Conservation (phyloP, 495 filamentous ascomycete species). For the Aspergillus affinis region DNA sequence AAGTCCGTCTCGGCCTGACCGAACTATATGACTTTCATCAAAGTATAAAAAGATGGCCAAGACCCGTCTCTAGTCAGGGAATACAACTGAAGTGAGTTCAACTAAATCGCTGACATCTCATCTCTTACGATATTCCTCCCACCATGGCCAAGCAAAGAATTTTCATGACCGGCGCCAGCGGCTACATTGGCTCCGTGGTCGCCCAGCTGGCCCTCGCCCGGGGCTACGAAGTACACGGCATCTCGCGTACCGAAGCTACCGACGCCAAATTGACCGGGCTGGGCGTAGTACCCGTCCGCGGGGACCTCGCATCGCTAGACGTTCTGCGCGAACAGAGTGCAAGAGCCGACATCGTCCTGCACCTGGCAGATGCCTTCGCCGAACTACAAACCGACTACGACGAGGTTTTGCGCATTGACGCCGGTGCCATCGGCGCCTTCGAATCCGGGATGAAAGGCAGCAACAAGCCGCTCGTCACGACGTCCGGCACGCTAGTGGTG, state of each 20-base stretch:
- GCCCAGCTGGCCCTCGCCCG: conserved; percentile 29
- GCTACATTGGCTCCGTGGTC: conserved; percentile 40
- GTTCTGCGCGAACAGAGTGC: background rate
- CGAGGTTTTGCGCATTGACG: background rate
- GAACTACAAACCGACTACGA: background rate
- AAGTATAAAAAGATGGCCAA: background rate
- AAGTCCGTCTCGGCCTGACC: too few relatives aligned
- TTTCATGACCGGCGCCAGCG: conserved; percentile 46
- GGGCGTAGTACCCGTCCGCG: background rate
- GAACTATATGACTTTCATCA: too few relatives aligned
- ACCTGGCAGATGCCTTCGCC: background rate
- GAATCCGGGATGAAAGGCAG: background rate
- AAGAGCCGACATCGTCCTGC: background rate
- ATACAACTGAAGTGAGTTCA: background rate
- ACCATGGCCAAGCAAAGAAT: conserved; percentile 11
- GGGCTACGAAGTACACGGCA: conserved; percentile 35
- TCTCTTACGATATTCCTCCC: background rate
- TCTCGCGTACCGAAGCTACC: conserved; percentile 15
- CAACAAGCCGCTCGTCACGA: conserved; percentile 28
- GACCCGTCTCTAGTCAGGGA: background rate
- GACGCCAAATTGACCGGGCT: background rate
- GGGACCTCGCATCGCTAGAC: background rate
- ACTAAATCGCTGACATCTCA: background rate
- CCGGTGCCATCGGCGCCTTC: background rate
- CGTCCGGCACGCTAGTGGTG: conserved; percentile 31